Evolutionary conservation across 2,329 filamentous ascomycete genomes (phyloP), one percentile per base, ranked within the genome.

Genomic region (Colletotrichum sansevieriae): DNA sequence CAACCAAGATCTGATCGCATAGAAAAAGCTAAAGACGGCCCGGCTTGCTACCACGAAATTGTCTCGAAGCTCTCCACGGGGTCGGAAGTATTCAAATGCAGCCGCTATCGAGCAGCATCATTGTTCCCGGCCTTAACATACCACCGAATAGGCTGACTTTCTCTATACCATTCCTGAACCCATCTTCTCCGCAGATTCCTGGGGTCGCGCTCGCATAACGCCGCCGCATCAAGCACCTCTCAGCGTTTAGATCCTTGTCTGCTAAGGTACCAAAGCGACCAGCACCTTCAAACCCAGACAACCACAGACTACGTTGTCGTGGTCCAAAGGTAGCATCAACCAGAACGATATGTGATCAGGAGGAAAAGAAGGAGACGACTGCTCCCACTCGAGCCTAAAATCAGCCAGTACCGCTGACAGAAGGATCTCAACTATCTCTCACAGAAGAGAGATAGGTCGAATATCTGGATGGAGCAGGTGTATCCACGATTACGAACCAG

Each of bases 1-100:
- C 43, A 43, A 43, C 66, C 66, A 69, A 69, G 62, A 69, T 69
- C 66, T 69, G 49, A 66, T 55, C 66, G 55, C 54, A 51, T 25
- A 12, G 33, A 55, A 49, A 69, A 69, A 61, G 47, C 49, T 60
- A 66, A 69, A 60, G 49, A 47, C 29, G 29, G 18, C 49, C 54
- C 49, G 41, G n/a, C 29, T 60, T 35, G 13, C n/a, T 54, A 43
- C n/a, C 54, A 47, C 15, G 41, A 54, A 20, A 9, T 29, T 29
- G 29, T 29, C 8, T 7, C 29, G 29, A 29, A 29, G 29, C 29
- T 29, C 29, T 29, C 29, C 29, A 29, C 29, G 9, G 29, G 25
- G 29, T 29, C 29, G 8, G 22, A 43, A 54, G 9, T 33, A 55
- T 65, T 68, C 55, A 33, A 61, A 29, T 6, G 25, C 49, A 25